Evolutionary conservation across 495 filamentous ascomycete genomes (phyloP).

Genomic region (Neurospora sp.): DNA sequence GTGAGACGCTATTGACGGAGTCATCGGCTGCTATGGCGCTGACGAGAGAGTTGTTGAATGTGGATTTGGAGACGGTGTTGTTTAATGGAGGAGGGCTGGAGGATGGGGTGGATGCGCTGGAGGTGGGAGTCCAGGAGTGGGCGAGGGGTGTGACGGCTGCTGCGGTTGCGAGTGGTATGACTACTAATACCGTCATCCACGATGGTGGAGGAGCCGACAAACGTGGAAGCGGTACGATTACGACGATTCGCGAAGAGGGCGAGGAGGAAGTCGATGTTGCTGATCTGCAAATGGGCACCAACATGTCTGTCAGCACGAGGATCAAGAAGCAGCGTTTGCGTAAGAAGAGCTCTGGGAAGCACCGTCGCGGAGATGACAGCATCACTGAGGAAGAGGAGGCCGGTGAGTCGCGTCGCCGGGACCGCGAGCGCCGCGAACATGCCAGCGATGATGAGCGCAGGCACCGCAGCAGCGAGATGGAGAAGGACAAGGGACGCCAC

Average conservation of each 20-base stretch:
- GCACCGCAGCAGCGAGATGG: conserved; percentile 3
- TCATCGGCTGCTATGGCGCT: conserved; percentile 36
- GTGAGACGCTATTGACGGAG: conserved; percentile 20
- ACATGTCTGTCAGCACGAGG: conserved; percentile 34
- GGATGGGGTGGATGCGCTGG: conserved; percentile 19
- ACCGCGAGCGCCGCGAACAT: conserved; percentile 15
- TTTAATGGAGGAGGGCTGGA: conserved; percentile 25
- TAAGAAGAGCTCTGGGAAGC: conserved; percentile 30
- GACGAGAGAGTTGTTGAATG: conserved; percentile 30
- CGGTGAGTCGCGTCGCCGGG: conserved; percentile 7
- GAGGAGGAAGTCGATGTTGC: conserved; percentile 3
- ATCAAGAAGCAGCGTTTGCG: conserved; percentile 37
- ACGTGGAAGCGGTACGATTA: background rate
- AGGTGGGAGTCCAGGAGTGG: conserved; percentile 36
- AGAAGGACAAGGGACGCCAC: conserved; percentile 13
- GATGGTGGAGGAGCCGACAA: conserved; percentile 18
- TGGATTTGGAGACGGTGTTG: conserved; percentile 27
- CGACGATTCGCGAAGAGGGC: conserved; percentile 12
- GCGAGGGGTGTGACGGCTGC: conserved; percentile 39
- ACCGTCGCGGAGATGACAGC: conserved; percentile 5
- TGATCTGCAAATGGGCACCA: conserved; percentile 19
- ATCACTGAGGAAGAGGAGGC: conserved; percentile 9
- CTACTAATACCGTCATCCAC: background rate
- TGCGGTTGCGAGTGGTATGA: conserved; percentile 18
- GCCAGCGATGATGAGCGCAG: conserved; percentile 4